Percentiles rank a stretch among this genome's conserved stretches.
Evolutionary conservation across 495 filamentous ascomycete genomes (phyloP).

Genomic region (Neurospora tetraspora): DNA sequence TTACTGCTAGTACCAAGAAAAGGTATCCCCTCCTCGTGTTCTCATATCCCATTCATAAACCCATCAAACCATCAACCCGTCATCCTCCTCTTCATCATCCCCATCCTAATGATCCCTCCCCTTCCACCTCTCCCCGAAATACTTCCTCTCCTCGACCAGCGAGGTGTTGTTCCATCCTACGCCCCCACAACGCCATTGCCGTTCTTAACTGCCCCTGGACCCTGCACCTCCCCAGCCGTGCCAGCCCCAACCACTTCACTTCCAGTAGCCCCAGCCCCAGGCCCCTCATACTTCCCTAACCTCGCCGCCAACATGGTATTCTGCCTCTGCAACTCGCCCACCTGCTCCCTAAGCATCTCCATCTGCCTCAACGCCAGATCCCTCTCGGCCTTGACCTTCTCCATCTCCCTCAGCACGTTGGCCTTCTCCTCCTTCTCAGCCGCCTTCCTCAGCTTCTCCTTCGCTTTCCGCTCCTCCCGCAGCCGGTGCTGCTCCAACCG

Average conservation of each 20-base stretch:
- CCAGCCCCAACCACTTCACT: neutral
- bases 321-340: constrained; percentile 56
- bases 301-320: constrained; percentile 47
- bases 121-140: neutral
- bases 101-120: neutral
- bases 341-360: constrained; percentile 50
- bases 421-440: constrained; percentile 46
- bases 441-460: constrained; percentile 44
- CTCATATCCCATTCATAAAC: neutral
- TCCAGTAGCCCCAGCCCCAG: neutral
- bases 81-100: neutral
- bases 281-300: constrained; percentile 28
- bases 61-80: neutral
- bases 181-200: neutral
- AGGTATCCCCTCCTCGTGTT: neutral
- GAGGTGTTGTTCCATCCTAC: neutral
- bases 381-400: constrained; percentile 43
- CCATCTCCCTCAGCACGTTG: constrained; percentile 36
- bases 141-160: neutral
- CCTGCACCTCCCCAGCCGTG: neutral
- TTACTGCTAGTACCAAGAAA: neutral
- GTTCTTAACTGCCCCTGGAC: neutral
- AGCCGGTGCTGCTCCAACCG: constrained; percentile 54
- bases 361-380: constrained; percentile 48
- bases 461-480: constrained; percentile 50